Base-by-base conservation (phyloP, 163 green algal species). In the Chlamydomonas reinhardtii region DNA sequence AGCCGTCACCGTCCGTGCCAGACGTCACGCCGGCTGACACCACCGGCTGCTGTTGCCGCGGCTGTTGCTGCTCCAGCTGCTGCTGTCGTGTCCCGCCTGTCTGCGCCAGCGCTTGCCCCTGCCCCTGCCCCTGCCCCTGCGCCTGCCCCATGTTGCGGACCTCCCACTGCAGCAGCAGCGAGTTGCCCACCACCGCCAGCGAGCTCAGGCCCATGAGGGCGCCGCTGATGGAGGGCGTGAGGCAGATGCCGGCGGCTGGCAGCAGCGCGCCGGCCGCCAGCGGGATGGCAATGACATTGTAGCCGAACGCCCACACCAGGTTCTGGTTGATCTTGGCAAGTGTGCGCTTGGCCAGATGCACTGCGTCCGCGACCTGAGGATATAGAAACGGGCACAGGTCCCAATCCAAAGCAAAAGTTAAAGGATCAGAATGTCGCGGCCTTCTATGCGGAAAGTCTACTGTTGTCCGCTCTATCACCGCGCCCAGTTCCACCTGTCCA, bases 251-350 rank as follows among this genome's bases (percentile, higher is more conserved):
- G 4, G 92, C 82, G 37, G 81, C 73, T 29, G 97, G 97, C 62
- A 98, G 92, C 79, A 97, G 88, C 3, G 92, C 95, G 25, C 96
- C 96, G 9, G 96, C 95, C 0, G 97, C 97, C 19, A 99, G 86
- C 0, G 96, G 96, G 29, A 98, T 94, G 39, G 92, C 94, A 0
- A 99, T 75, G 11, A 96, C 16, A 91, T 99, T 99, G 90, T 99
- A 99, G 14, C 91, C 95, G 87, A 99, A 98, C 0, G 97, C 97
- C 97, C 96, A 99, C 31, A 81, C 91, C 43, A 99, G 91, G 91
- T 99, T 99, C 87, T 99, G 96, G 68, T 93, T 88, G 76, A 99
- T 99, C 90, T 99, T 99, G 82, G 74, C 62, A 34, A 99, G 93
- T 24, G 97, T 99, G 48, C 92, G 89, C 4, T 88, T 86, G 81